Base-by-base conservation (phyloP, 2,329 filamentous ascomycete species). In the Exutisphaerella laricina region DNA sequence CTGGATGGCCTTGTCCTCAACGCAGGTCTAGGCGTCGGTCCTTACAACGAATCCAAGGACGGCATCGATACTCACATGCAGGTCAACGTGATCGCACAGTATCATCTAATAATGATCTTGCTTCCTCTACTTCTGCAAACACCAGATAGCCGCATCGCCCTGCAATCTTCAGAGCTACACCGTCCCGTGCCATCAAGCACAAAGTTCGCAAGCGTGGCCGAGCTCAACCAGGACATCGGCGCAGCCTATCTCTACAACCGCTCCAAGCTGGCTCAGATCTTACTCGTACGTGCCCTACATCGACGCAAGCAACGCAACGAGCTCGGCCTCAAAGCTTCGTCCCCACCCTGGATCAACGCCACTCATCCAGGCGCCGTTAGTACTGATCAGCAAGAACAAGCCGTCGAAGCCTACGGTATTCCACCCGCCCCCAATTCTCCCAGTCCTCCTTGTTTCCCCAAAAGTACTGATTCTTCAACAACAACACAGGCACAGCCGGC, bases 141-240 rank as follows among this genome's bases (percentile, higher is more conserved):
- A 0, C 67, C 69, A 51, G 64, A 70, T 50, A 70, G 68, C 14
- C 66, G 72, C 9, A 61, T 75, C 3, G 71, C 74, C 14, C 59
- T 71, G 33, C 70, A 74, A 49, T 70, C 70, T 4, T 74, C 70
- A 4, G 70, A 74, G n/a, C 47, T 74, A 3, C 71, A 74, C 48
- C 66, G 66, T 14, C 48, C 62, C 16, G 61, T 64, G 3, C 66
- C 65, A 5, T 53, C 53, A 36, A 57, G 60, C 8, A 62, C 65
- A 39, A 56, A 63, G 5, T 76, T 74, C 54, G 57, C 56, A n/a
- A 60, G 61, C n/a, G 41, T 73, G 12, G 56, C 63, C 1, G 72
- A 75, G 48, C 67, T 75, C 18, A 75, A 75, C 48, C 58, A 63
- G 22, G 71, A 75, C 41, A 67, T 75, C 34, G 72, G 72, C 1